phyloP scores from a whole-genome alignment of 2,329 filamentous ascomycete species.

The Huntiella omanensis region DNA sequence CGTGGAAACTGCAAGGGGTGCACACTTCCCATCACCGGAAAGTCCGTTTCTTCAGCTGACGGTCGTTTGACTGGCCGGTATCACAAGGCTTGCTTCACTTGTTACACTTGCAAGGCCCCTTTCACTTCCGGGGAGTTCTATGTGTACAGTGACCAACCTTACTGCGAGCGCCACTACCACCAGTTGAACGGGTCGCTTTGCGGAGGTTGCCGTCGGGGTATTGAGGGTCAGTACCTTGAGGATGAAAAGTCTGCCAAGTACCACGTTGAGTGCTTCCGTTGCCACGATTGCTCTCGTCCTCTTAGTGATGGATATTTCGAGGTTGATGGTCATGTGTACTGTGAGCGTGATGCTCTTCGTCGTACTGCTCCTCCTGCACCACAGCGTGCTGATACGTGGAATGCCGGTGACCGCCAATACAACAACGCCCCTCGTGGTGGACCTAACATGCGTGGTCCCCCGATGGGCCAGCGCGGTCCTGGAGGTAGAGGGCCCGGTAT shows the following conservation, averaged over 20 bases:
- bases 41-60: conserved; percentile 85
- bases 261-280: conserved; percentile 74
- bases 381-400: conserved; percentile 4
- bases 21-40: conserved; percentile 58
- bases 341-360: conserved; percentile 65
- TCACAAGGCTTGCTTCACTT: conserved; percentile 89
- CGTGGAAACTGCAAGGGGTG: conserved; percentile 76
- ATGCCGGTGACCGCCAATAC: conserved; percentile 10
- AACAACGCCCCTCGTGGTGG: conserved; percentile 10
- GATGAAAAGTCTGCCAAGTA: conserved; percentile 63
- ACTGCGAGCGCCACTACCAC: conserved; percentile 87
- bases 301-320: conserved; percentile 82
- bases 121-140: conserved; percentile 87
- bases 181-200: conserved; percentile 77
- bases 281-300: conserved; percentile 54
- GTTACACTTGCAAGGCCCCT: conserved; percentile 59
- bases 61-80: conserved; percentile 83
- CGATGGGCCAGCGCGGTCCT: conserved; percentile 14
- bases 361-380: conserved; percentile 17
- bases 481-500: conserved; percentile 10
- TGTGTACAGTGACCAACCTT: conserved; percentile 69
- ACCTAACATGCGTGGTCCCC: conserved; percentile 10
- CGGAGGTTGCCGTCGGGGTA: conserved; percentile 58
- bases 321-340: conserved; percentile 60
- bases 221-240: conserved; percentile 86